A percentile compares a stretch with the other conserved stretches of the same genome.
Conservation (phyloP, 108 stramenopile species). For the Cyclostephanos tholiformis region DNA sequence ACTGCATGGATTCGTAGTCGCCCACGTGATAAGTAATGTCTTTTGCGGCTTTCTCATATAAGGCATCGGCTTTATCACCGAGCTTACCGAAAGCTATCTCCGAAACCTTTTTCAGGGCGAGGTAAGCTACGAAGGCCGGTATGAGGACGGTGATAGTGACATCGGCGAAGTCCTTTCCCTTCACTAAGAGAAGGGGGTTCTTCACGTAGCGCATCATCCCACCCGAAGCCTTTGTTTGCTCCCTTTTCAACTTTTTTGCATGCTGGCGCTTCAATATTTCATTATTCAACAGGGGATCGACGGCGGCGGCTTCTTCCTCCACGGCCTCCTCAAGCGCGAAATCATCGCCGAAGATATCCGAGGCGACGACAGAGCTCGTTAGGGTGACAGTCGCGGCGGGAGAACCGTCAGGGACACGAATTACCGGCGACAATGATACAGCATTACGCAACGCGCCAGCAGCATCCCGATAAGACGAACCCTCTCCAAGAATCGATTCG, state of each 20-base stretch:
- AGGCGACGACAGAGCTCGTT: conserved; percentile 41
- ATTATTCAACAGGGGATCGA: conserved; percentile 48
- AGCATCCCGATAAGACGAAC: conserved; percentile 38
- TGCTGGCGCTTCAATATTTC: conserved; percentile 58
- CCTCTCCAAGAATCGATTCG: conserved; percentile 54
- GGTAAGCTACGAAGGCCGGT: conserved; percentile 38
- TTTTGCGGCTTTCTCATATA: conserved; percentile 60
- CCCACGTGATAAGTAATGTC: conserved; percentile 87
- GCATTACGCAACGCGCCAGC: conserved; percentile 22
- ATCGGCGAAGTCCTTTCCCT: conserved; percentile 57
- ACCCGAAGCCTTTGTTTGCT: conserved; percentile 40
- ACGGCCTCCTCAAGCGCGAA: conserved; percentile 33
- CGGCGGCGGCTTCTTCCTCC: conserved; percentile 27
- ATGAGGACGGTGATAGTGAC: conserved; percentile 51
- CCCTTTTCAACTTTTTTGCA: conserved; percentile 44
- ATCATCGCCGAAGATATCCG: conserved; percentile 44
- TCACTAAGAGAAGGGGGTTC: conserved; percentile 44
- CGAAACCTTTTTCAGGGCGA: conserved; percentile 35
- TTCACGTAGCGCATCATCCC: conserved; percentile 51
- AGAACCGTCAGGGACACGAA: conserved; percentile 54
- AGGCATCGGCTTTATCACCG: conserved; percentile 39
- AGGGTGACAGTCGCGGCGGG: conserved; percentile 49
- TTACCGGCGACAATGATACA: conserved; percentile 36
- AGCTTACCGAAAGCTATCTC: conserved; percentile 44
- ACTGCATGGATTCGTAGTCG: conserved; percentile 78